A percentile compares a stretch with the other conserved stretches of the same genome.
phyloP scores from a whole-genome alignment of 1,284 basidiomycete species.

The Tilletia indica region DNA sequence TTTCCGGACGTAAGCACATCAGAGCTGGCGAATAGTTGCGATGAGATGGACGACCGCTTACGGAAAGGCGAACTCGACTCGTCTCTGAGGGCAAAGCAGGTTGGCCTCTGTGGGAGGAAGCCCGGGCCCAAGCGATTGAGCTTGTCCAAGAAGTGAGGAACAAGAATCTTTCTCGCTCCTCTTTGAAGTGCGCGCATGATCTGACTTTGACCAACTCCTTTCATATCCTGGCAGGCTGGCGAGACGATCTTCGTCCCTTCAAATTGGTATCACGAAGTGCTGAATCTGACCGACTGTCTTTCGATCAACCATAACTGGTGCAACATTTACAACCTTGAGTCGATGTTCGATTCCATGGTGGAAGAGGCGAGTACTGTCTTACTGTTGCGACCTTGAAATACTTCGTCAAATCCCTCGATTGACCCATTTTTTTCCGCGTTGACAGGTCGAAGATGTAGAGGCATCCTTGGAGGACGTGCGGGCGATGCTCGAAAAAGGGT shows the following conservation, averaged over 20 bases:
- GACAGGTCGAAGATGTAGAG: slow-evolving; percentile 15
- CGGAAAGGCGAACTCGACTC: slow-evolving; percentile 36
- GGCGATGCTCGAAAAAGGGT: not conserved
- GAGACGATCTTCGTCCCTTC: slow-evolving; percentile 52
- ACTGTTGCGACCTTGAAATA: slow-evolving; percentile 23
- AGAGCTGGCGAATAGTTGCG: slow-evolving; percentile 39
- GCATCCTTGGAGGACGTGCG: not conserved
- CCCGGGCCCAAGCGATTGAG: slow-evolving; percentile 19
- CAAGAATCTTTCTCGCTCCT: not conserved
- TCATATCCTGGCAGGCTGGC: slow-evolving; percentile 20
- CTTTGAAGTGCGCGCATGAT: no score
- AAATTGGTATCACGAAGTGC: slow-evolving; percentile 53
- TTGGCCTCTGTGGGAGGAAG: slow-evolving; percentile 28
- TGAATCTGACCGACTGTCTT: slow-evolving; percentile 51
- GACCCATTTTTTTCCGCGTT: not conserved
- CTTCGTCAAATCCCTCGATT: not conserved
- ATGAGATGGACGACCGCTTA: slow-evolving; percentile 28
- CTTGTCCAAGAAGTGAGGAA: slow-evolving; percentile 24
- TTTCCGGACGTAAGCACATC: slow-evolving; percentile 46
- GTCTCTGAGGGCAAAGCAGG: slow-evolving; percentile 23
- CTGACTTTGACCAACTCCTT: no score
- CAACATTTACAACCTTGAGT: slow-evolving; percentile 59
- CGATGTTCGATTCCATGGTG: slow-evolving; percentile 58
- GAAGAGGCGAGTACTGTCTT: slow-evolving; percentile 41
- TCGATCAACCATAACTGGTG: slow-evolving; percentile 58